Conservation (phyloP, 345 rosid genomes). For the Salix exigua region DNA sequence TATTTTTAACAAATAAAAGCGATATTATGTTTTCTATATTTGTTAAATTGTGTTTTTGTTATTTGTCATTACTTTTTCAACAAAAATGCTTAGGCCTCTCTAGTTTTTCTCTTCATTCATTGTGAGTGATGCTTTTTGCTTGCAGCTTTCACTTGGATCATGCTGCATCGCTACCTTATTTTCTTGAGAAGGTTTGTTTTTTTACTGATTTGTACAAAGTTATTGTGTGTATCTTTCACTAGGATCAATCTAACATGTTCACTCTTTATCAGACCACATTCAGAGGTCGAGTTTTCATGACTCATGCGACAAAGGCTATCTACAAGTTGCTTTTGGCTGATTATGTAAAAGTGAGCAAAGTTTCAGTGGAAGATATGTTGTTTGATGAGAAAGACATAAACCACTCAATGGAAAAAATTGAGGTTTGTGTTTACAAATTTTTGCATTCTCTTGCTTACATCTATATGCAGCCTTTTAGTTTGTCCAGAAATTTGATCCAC, state of each 20-base stretch:
- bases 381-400: slow-evolving; percentile 85
- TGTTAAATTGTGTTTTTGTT: too few relatives aligned
- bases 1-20: too few relatives aligned
- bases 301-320: slow-evolving; percentile 94
- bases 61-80: not conserved
- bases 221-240: not conserved
- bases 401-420: slow-evolving; percentile 92
- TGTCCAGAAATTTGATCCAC: too few relatives aligned
- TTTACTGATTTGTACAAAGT: not conserved
- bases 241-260: slow-evolving; percentile 2
- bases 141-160: slow-evolving; percentile 99
- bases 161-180: slow-evolving; percentile 94
- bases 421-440: slow-evolving; percentile 35
- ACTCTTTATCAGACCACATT: slow-evolving; percentile 64
- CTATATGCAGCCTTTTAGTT: not conserved
- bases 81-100: not conserved
- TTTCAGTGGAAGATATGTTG: slow-evolving; percentile 94
- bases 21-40: too few relatives aligned
- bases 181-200: slow-evolving; percentile 76
- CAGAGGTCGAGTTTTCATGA: slow-evolving; percentile 88
- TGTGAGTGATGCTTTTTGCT: slow-evolving; percentile 3
- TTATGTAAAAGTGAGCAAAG: slow-evolving; percentile 97
- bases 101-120: not conserved
- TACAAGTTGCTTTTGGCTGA: slow-evolving; percentile 82
- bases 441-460: not conserved